Conservation (phyloP, 176 grass and related monocot species). For the Neostapfia colusana region DNA sequence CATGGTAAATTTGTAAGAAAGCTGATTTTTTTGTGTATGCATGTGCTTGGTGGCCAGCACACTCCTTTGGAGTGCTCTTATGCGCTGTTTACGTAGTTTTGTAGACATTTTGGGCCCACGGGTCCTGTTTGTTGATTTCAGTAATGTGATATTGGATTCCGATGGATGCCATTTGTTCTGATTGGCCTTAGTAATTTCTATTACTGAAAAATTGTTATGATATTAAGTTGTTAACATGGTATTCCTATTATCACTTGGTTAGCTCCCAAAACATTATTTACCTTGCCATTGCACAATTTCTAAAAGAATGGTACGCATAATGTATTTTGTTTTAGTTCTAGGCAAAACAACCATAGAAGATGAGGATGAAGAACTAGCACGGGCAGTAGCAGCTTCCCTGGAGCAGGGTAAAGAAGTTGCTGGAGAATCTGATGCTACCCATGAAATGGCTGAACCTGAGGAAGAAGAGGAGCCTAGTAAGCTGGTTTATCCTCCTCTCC, state of each 20-base stretch:
- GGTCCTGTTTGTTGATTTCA: too few species aligned
- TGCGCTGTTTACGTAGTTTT: background rate
- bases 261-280: background rate
- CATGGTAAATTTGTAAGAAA: background rate
- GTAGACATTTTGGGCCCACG: background rate
- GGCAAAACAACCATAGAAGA: slow-evolving; percentile 47
- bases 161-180: too few species aligned
- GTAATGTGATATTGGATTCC: too few species aligned
- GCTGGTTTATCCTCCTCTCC: slow-evolving; percentile 66
- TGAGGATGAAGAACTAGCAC: slow-evolving; percentile 74
- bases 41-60: background rate
- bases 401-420: slow-evolving; percentile 45
- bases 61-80: background rate
- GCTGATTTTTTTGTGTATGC: background rate
- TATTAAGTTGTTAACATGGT: background rate
- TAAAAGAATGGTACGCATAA: background rate
- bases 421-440: slow-evolving; percentile 2
- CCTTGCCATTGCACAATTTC: background rate
- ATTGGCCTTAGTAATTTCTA: background rate
- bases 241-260: background rate
- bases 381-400: slow-evolving; percentile 61
- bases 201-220: background rate
- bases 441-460: slow-evolving; percentile 37
- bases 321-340: slow-evolving; percentile 26
- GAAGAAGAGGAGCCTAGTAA: slow-evolving; percentile 35